Base-by-base conservation (phyloP, 257 asterid genomes). In the Phtheirospermum japonicum region DNA sequence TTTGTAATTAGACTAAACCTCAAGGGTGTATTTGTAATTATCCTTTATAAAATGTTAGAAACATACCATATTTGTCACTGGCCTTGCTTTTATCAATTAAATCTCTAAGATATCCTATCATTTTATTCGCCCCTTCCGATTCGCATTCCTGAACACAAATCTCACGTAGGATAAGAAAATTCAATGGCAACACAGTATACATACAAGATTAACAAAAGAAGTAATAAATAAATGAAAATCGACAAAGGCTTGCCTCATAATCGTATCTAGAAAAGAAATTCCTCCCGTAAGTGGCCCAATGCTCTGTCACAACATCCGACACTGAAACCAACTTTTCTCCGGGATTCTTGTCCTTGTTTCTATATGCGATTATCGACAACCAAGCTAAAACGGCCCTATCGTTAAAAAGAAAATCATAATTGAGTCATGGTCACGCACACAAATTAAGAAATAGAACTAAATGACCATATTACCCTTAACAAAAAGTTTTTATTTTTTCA, bases 361-460 rank as follows among this genome's bases (percentile, higher is more conserved):
- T 79, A 52, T 61, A 78, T 37, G 99, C 95, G 71, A 93, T 63
- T 66, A 93, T 89, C n/a, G 99, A 89, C 78, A 93, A 82, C 99
- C 99, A 93, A 68, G 96, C 95, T 70, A 93, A 77, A 66, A 93
- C 95, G 55, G 99, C 97, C 99, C 99, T 92, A 81, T 36, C 45
- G 50, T 53, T 40, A 48, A 48, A 17, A 23, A 23, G 28, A 23
- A 23, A 23, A 23, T 23, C 1, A 67, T 12, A 65, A 40, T 55
- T 26, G 34, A 20, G 70, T 73, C 57, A 77, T 65, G 7, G 8
- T 53, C 9, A 19, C 3, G 28, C 18, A 49, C 28, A 49, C 0
- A 14, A 14, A n/a, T 13, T 36, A 36, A 9, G 8, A 4, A 36
- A 9, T 36, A 9, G 42, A 9, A 36, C 8, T 6, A 36, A 6